Conservation (phyloP, 78 protist species). For the Dictyostelium citrinum region DNA sequence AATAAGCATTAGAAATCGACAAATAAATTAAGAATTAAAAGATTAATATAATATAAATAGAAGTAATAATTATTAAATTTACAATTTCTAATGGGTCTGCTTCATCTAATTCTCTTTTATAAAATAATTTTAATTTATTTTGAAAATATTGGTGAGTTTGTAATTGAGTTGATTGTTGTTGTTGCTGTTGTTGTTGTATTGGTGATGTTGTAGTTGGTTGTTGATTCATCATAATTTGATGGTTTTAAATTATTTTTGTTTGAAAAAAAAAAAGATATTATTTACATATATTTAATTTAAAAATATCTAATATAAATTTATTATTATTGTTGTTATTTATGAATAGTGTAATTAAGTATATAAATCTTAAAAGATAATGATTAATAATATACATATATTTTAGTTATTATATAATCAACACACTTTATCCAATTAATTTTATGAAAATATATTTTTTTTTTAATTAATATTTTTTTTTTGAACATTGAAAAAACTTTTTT, state of each 20-base stretch:
- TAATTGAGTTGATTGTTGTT: not conserved
- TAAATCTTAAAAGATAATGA: not conserved
- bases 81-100: constrained; percentile 34
- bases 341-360: not conserved
- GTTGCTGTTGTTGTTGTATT: not conserved
- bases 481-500: not conserved
- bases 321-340: not conserved
- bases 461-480: not conserved
- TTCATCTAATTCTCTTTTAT: constrained; percentile 61
- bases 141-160: not conserved
- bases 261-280: not conserved
- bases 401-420: not conserved
- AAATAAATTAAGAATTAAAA: too few relatives aligned
- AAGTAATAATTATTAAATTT: not conserved
- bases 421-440: not conserved
- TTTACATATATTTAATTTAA: not conserved
- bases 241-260: not conserved
- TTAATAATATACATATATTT: not conserved
- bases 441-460: not conserved
- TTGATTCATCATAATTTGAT: constrained; percentile 5
- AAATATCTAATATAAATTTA: not conserved
- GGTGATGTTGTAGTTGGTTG: not conserved
- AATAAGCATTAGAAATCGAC: too few relatives aligned
- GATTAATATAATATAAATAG: not conserved
- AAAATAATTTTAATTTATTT: constrained; percentile 24